Percentiles rank a stretch among this genome's conserved stretches.
phyloP scores from a whole-genome alignment of 1,284 basidiomycete genomes.

The Apiotrichum brassicae region DNA sequence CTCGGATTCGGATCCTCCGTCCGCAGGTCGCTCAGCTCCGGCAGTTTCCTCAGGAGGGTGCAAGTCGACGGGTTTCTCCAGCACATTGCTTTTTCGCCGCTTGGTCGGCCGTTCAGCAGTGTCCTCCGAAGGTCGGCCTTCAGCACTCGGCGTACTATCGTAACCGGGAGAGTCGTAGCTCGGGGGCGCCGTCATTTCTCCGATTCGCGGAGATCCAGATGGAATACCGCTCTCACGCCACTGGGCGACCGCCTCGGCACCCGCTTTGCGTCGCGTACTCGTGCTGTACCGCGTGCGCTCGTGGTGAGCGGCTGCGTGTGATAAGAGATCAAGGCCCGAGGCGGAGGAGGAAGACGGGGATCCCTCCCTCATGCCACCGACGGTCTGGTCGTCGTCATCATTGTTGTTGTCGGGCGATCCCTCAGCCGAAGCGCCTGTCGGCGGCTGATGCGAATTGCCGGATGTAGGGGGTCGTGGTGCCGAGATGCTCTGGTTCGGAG shows the following conservation, averaged over 20 bases:
- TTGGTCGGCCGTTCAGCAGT: conserved; percentile 27
- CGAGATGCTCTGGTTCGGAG: background rate
- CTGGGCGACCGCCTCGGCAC: conserved; percentile 42
- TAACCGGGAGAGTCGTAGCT: conserved; percentile 14
- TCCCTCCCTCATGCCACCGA: conserved; percentile 31
- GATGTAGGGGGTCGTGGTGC: background rate
- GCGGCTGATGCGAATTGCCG: background rate
- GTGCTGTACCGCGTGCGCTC: conserved; percentile 10
- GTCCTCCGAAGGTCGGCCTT: conserved; percentile 5
- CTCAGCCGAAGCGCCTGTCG: conserved; percentile 16
- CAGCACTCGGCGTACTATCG: conserved; percentile 16
- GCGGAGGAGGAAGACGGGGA: conserved; percentile 38
- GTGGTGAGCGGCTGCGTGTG: conserved; percentile 27
- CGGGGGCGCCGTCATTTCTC: background rate
- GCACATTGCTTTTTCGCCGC: conserved; percentile 32
- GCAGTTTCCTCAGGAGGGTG: no score
- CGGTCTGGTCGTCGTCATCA: conserved; percentile 42
- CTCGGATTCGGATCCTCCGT: conserved; percentile 11
- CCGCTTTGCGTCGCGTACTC: conserved; percentile 39
- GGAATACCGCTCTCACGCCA: conserved; percentile 39
- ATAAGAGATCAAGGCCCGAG: conserved; percentile 36
- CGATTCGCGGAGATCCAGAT: conserved; percentile 13
- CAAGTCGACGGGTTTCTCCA: conserved; percentile 12
- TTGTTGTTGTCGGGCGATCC: conserved; percentile 35
- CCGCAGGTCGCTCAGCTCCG: background rate